Conservation (phyloP, 306 rosid species). For the Elaeagnus macrophylla region DNA sequence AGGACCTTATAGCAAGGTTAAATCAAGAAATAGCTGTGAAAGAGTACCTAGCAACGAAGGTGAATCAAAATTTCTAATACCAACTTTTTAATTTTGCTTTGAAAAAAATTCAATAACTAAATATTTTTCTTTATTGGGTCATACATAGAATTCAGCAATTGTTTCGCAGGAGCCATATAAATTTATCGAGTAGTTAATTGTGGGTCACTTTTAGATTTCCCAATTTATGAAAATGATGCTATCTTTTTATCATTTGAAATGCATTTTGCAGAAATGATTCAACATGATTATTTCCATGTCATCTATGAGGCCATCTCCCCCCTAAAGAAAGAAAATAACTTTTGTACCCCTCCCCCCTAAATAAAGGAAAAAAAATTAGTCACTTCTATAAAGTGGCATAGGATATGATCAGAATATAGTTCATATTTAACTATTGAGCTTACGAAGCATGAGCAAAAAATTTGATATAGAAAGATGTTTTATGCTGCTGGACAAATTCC, state of each 20-base stretch:
- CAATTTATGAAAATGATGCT: too few species aligned
- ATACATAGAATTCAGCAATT: not conserved
- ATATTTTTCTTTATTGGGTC: not conserved
- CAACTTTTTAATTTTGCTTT: constrained; percentile 1
- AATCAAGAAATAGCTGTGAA: constrained; percentile 93
- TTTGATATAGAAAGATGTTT: not conserved
- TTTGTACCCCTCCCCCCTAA: too few species aligned
- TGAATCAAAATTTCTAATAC: constrained; percentile 21
- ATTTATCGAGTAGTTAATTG: too few species aligned
- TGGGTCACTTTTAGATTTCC: too few species aligned
- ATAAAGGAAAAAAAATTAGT: not conserved
- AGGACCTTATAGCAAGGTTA: constrained; percentile 89
- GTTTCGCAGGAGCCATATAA: not conserved
- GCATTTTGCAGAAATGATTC: too few species aligned
- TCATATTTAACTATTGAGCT: not conserved
- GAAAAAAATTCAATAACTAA: not conserved
- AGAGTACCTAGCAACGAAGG: constrained; percentile 93
- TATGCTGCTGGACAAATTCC: not conserved
- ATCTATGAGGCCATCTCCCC: too few species aligned
- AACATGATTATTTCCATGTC: too few species aligned
- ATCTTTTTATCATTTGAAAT: too few species aligned
- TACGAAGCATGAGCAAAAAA: not conserved
- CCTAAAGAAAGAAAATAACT: not conserved
- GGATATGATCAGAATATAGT: not conserved
- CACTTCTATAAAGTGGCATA: not conserved